Conservation (phyloP, 805 yeast species). For the Starmerella etchellsii region DNA sequence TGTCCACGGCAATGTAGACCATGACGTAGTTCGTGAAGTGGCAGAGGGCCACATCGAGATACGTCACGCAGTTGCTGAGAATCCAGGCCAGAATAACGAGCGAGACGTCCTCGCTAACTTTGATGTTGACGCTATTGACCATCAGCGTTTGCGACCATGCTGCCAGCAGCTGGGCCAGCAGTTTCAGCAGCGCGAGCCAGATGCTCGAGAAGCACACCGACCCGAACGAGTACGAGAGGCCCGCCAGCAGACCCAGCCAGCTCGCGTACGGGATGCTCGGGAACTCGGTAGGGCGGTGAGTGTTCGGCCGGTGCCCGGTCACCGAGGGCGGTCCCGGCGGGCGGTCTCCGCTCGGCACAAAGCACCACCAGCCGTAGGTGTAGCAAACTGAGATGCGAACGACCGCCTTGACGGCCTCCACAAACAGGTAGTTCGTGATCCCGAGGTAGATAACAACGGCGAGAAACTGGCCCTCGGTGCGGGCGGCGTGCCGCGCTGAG, state of each 20-base stretch:
- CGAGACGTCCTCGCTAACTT: conserved; percentile 9
- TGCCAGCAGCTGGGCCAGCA: conserved; percentile 23
- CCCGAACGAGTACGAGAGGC: conserved; percentile 77
- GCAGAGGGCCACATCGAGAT: conserved; percentile 65
- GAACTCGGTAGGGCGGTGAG: background rate
- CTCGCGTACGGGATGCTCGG: conserved; percentile 5
- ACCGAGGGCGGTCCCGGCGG: conserved; percentile 24
- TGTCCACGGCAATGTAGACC: conserved; percentile 76
- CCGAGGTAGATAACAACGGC: conserved; percentile 62
- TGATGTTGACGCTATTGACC: conserved; percentile 6
- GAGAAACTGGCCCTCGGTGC: conserved; percentile 36
- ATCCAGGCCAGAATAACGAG: conserved; percentile 17
- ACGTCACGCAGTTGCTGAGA: conserved; percentile 33
- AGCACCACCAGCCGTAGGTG: conserved; percentile 85
- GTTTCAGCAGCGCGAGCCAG: conserved; percentile 58
- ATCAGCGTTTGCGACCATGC: conserved; percentile 16
- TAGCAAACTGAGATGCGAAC: conserved; percentile 76
- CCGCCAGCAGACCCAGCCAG: conserved; percentile 40
- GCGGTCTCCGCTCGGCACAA: conserved; percentile 43
- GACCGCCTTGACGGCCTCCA: conserved; percentile 70
- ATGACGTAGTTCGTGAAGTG: conserved; percentile 88
- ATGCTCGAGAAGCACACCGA: conserved; percentile 78
- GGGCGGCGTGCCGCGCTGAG: conserved; percentile 29
- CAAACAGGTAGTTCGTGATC: conserved; percentile 70
- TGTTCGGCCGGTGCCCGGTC: too few species aligned